phyloP scores from a whole-genome alignment of 345 rosid species.

The Gossypium sturtianum region DNA sequence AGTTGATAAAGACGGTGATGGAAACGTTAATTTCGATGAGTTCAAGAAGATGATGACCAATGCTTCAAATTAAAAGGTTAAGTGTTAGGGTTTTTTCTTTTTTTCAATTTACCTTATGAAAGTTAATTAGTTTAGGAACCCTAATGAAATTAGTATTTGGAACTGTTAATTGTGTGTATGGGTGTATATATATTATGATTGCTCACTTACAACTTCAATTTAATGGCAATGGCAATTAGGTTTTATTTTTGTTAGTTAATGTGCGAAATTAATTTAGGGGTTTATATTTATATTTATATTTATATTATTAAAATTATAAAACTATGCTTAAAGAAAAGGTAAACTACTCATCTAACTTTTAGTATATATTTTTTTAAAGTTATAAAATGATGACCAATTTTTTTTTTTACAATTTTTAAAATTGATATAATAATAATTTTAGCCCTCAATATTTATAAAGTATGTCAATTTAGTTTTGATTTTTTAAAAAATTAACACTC shows the following conservation, averaged over 20 bases:
- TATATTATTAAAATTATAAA: not conserved
- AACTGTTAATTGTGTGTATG: not conserved
- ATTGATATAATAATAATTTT: no score
- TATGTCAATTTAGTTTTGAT: no score
- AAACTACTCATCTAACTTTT: no score
- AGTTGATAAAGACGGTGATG: slow-evolving; percentile 90
- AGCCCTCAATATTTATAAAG: accelerated
- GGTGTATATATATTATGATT: not conserved
- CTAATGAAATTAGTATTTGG: not conserved
- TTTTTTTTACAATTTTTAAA: no score
- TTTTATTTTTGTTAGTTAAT: not conserved
- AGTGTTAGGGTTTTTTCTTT: not conserved
- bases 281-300: not conserved
- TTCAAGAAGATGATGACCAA: slow-evolving; percentile 81
- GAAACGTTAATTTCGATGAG: slow-evolving; percentile 88
- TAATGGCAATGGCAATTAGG: not conserved
- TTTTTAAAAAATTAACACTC: no score
- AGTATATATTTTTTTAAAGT: no score
- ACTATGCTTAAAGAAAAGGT: not conserved
- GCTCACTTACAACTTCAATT: not conserved
- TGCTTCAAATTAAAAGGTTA: not conserved
- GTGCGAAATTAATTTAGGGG: not conserved
- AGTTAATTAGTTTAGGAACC: no score
- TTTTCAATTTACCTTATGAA: not conserved
- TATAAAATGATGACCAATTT: no score